Base-by-base conservation (phyloP, 208 protist species). In the Leishmania amazonensis region DNA sequence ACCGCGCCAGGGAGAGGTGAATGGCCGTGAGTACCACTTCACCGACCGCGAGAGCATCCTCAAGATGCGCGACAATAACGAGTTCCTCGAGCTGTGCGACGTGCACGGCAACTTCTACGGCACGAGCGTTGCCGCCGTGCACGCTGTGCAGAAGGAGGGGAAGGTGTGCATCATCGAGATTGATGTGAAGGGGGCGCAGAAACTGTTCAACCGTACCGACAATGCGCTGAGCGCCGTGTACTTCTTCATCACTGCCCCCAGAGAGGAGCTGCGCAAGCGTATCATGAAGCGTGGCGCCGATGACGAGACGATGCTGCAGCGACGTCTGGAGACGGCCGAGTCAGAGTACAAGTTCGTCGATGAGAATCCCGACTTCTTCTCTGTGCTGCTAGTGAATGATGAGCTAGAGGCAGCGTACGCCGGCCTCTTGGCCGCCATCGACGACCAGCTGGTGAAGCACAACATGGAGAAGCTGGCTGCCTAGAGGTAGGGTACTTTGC, bases 71-170 rank as follows among this genome's bases (percentile, higher is more conserved):
- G 88, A 88, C 73, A 78, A 90, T 58, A 92, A 92, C 60, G 88
- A 93, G 76, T 99, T 99, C 81, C 76, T 99, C 51, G 97, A 99
- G 87, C 60, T 93, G 31, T 98, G 96, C 83, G 83, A 96, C 40
- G 97, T 99, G 45, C 97, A 99, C 89, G 96, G 96, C 62, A 99
- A 99, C 87, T 87, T 97, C 68, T 99, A 99, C 89, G 98, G 98
- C 74, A 99, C 98, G n/a, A 92, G 86, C 62, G 85, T 93, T 40
- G 86, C 80, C 11, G 94, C 96, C 11, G 90, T 99, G 31, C 76
- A 91, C 19, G 81, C 81, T 24, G 97, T 99, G 21, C 81, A 87
- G 47, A 81, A 88, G 28, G 65, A 83, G 19, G 93, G 93, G 42
- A 96, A 95, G 80, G 79, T 95, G 15, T 98, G 94, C 77, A 82